phyloP scores from a whole-genome alignment of 441 rosid genomes.

The Populus tomentosa region DNA sequence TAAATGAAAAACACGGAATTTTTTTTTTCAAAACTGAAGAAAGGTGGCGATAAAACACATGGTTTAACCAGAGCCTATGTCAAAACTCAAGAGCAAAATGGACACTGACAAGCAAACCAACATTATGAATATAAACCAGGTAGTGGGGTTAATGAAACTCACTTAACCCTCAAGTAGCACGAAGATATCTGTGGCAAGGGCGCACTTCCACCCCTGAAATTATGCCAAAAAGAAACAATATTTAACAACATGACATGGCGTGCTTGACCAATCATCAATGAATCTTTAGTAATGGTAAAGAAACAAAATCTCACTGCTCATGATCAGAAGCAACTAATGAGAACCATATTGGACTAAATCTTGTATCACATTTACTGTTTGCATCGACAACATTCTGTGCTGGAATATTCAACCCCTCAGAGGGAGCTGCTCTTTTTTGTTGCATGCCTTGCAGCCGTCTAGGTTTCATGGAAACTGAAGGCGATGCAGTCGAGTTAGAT shows the following conservation, averaged over 20 bases:
- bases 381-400: slow-evolving; percentile 35
- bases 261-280: background rate
- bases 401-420: slow-evolving; percentile 28
- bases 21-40: background rate
- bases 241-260: background rate
- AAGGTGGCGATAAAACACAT: background rate
- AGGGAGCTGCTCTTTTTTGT: slow-evolving; percentile 28
- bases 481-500: slow-evolving; percentile 24
- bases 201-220: slow-evolving; percentile 45
- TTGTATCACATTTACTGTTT: slow-evolving; percentile 29
- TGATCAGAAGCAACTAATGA: slow-evolving; percentile 48
- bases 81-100: background rate
- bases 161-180: slow-evolving; percentile 68
- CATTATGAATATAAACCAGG: background rate
- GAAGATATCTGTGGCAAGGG: slow-evolving; percentile 65
- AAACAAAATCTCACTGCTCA: slow-evolving; percentile 42
- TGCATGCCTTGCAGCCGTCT: slow-evolving; percentile 31
- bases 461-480: slow-evolving; percentile 36
- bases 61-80: background rate
- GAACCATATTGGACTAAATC: slow-evolving; percentile 57
- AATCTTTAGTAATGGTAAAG: background rate
- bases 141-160: slow-evolving; percentile 24
- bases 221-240: slow-evolving; percentile 10
- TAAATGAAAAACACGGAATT: background rate
- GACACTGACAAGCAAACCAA: background rate